Evolutionary conservation across 163 green algal genomes (phyloP).

Genomic region (Trebouxiophyceae sp.): DNA sequence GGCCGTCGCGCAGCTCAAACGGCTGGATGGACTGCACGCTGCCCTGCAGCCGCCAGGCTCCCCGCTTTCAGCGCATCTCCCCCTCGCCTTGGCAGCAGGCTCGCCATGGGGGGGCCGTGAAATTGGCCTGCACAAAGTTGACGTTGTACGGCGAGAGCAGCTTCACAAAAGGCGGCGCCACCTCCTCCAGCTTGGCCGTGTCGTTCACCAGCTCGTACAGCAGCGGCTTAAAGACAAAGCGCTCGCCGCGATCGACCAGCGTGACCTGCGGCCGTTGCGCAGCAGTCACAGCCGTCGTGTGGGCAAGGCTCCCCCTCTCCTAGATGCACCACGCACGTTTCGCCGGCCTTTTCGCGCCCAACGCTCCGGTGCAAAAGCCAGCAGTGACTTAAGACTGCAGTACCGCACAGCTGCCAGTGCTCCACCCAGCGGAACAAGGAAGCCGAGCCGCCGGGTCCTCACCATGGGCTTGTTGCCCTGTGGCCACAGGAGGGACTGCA

Average conservation of each 20-base stretch:
- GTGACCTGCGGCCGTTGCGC: slow-evolving; percentile 55
- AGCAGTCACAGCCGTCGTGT: neutral
- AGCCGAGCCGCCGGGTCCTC: neutral
- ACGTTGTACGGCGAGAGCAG: slow-evolving; percentile 79
- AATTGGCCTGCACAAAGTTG: slow-evolving; percentile 60
- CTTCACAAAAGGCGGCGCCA: slow-evolving; percentile 76
- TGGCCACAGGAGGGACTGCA: slow-evolving; percentile 86
- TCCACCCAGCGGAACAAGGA: neutral
- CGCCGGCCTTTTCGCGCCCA: too few relatives aligned
- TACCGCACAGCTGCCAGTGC: neutral
- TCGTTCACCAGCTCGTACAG: slow-evolving; percentile 94
- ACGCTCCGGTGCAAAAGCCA: too few relatives aligned
- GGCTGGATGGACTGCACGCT: slow-evolving; percentile 25
- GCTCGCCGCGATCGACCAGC: slow-evolving; percentile 86
- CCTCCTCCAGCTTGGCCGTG: slow-evolving; percentile 62
- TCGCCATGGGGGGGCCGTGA: neutral
- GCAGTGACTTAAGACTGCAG: neutral
- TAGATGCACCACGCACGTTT: neutral
- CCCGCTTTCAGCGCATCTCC: neutral
- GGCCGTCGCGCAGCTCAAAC: neutral
- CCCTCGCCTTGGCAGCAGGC: neutral
- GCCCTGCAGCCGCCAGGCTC: slow-evolving; percentile 14
- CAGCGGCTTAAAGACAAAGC: slow-evolving; percentile 98
- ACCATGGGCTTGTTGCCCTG: slow-evolving; percentile 69
- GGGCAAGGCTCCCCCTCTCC: neutral